Evolutionary conservation across 2,329 filamentous ascomycete genomes (phyloP).

Genomic region (Trichophaea hybrida): DNA sequence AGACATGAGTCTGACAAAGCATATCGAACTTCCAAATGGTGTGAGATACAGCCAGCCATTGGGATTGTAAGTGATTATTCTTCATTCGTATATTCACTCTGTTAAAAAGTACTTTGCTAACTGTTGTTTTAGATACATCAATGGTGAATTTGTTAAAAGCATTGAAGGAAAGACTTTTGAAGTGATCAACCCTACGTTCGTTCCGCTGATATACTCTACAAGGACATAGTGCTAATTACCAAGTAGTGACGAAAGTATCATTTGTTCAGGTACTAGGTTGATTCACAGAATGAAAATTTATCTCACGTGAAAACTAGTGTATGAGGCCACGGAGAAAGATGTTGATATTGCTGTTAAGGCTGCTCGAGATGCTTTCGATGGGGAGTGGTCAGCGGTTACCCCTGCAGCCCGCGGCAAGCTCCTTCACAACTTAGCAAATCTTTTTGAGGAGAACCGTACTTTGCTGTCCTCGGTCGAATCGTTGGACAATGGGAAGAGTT

Average conservation of each 20-base stretch:
- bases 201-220: background rate
- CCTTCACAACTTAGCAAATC: constrained; percentile 62
- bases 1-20: constrained; percentile 1
- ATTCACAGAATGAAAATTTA: too few species aligned
- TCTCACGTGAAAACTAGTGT: constrained; percentile 35
- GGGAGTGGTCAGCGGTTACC: constrained; percentile 48
- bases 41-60: constrained; percentile 46
- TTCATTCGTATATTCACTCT: background rate
- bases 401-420: constrained; percentile 56
- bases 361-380: constrained; percentile 70
- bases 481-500: constrained; percentile 75
- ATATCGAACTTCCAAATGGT: constrained; percentile 35
- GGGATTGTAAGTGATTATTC: constrained; percentile 41
- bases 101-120: background rate
- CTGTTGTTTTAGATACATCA: constrained; percentile 54
- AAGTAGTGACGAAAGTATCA: constrained; percentile 60
- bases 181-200: constrained; percentile 34
- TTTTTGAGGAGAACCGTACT: constrained; percentile 64
- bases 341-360: constrained; percentile 56
- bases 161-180: constrained; percentile 84
- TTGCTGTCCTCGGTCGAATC: constrained; percentile 70
- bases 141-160: constrained; percentile 76
- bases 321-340: constrained; percentile 72
- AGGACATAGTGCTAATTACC: background rate
- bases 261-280: constrained; percentile 40